These are phyloP conservation scores for Rhizophagus sp. DNA, from an alignment of 192 early-diverging fungal genomes.

Conservation along the genomic window DNA sequence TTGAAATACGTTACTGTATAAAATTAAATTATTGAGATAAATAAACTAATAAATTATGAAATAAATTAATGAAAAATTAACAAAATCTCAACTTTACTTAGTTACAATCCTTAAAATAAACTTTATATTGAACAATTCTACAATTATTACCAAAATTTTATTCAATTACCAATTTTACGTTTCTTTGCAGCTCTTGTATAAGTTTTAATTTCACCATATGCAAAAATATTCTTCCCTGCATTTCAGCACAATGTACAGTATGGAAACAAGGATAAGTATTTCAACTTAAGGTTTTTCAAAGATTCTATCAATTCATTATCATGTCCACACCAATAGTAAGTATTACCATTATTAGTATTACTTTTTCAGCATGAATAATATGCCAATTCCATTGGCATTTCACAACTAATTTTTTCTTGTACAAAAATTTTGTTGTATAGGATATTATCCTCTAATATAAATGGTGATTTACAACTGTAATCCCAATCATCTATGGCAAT, in stretches of 20 bases:
- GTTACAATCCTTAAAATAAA: too few species aligned
- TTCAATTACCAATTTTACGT: not conserved
- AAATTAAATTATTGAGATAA: too few species aligned
- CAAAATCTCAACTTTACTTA: too few species aligned
- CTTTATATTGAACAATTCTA: too few species aligned
- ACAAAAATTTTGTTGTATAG: not conserved
- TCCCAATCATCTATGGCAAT: not conserved
- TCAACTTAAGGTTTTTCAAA: not conserved
- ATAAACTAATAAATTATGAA: too few species aligned
- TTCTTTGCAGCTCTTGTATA: not conserved
- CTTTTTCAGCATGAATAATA: not conserved
- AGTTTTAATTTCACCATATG: not conserved
- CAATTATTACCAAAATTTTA: too few species aligned
- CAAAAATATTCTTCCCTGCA: not conserved
- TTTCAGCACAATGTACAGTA: not conserved
- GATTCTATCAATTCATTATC: not conserved
- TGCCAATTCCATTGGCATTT: not conserved
- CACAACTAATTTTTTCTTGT: not conserved
- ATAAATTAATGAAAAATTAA: too few species aligned
- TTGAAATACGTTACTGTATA: too few species aligned
- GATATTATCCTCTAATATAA: not conserved
- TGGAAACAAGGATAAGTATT: not conserved
- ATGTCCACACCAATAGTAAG: not conserved
- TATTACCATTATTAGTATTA: not conserved
- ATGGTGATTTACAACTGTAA: not conserved